Evolutionary conservation across 768 basidiomycete species (phyloP), one percentile per base, ranked within the genome.

Genomic region (Agrocybe praecox): DNA sequence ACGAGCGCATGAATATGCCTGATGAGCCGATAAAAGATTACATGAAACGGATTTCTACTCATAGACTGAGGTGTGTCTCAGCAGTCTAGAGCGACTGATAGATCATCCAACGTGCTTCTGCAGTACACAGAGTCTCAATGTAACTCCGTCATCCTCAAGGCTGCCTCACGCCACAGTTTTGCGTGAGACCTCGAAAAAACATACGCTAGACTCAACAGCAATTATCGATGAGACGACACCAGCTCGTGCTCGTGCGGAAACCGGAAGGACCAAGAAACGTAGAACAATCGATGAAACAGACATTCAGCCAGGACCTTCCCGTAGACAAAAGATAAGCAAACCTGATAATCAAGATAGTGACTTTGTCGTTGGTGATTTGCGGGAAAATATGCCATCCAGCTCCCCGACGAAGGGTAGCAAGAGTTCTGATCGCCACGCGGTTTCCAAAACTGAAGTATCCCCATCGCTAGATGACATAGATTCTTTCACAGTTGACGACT

Each of bases 11-110:
- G 83, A 76, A 72, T 46, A 56, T 81, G 17, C 80, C 82, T 2
- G 80, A 84, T 36, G 83, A 86, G 65, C 78, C 80, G 36, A 59
- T 80, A 46, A 73, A 80, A 15, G 76, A 79, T 45, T 86, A 81
- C 60, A 59, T 81, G 46, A 67, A 68, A 44, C 69, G 76, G 24
- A 62, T 74, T 36, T 58, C 62, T 22, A 60, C 50, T 33, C 60
- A 49, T 24, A 63, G 51, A 29, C 66, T 57, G 50, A 65, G 63
- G 68, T 67, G 46, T 29, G 66, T 57, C 22, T 17, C 54, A 58
- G 60, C 49, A 59, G 34, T 34, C 44, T 49, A 46, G 47, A 19
- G 44, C 42, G 32, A 52, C 50, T 19, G 9, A 40, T 45, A 50
- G 18, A 22, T 24, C 11, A 48, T 60, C 46, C 26, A 58, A 49